Evolutionary conservation across 1,139 yeast species (phyloP).

Genomic region (Geotrichum candidum): DNA sequence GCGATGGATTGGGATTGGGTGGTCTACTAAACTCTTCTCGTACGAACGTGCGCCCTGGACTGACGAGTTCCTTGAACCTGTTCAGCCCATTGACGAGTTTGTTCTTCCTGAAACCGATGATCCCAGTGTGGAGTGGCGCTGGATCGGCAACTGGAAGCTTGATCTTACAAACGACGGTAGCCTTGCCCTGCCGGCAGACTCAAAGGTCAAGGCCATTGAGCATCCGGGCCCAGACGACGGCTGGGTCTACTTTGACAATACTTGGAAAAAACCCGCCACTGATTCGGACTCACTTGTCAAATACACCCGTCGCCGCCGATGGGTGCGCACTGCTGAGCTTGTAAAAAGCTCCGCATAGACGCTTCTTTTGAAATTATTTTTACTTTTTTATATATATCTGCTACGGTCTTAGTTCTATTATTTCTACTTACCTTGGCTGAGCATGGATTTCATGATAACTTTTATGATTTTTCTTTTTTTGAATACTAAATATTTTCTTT

Average conservation of each 20-base stretch:
- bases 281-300: constrained; percentile 77
- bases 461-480: neutral
- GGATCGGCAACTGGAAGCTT: constrained; percentile 93
- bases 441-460: neutral
- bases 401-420: neutral
- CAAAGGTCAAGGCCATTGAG: constrained; percentile 62
- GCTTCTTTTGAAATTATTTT: neutral
- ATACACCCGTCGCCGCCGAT: constrained; percentile 88
- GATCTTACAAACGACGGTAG: constrained; percentile 85
- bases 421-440: too few relatives aligned
- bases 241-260: constrained; percentile 79
- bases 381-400: neutral
- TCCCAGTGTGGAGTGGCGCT: constrained; percentile 66
- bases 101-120: constrained; percentile 70
- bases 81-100: constrained; percentile 69
- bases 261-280: constrained; percentile 87
- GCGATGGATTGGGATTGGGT: constrained; percentile 95
- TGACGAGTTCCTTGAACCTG: constrained; percentile 86
- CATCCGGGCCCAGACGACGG: constrained; percentile 81
- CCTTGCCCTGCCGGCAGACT: constrained; percentile 33
- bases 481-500: neutral
- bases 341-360: constrained; percentile 30
- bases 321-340: constrained; percentile 93
- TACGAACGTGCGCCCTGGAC: constrained; percentile 97
- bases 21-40: constrained; percentile 87